These are phyloP conservation scores for Termitomyces bulborhizus DNA, from an alignment of 768 basidiomycete genomes.

Conservation along the genomic window DNA sequence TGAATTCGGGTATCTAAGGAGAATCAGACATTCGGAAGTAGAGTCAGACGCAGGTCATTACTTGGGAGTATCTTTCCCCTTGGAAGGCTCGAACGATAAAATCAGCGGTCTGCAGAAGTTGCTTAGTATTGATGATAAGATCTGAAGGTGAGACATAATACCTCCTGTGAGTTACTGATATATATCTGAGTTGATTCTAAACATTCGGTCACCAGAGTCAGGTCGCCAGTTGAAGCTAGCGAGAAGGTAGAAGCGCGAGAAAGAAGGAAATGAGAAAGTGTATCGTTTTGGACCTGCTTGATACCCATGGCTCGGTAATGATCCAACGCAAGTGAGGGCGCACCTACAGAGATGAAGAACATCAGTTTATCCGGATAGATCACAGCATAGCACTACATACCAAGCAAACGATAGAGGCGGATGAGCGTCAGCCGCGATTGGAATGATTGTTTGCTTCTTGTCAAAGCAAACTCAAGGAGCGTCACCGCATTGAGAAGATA, in stretches of 20 bases:
- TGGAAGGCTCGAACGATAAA: slow-evolving; percentile 76
- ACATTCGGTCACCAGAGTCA: slow-evolving; percentile 71
- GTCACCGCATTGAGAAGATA: slow-evolving; percentile 60
- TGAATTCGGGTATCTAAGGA: slow-evolving; percentile 75
- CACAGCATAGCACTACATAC: slow-evolving; percentile 29
- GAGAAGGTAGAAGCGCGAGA: slow-evolving; percentile 78
- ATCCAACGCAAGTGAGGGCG: slow-evolving; percentile 64
- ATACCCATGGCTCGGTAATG: slow-evolving; percentile 75
- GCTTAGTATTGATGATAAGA: slow-evolving; percentile 2
- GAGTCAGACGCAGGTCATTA: slow-evolving; percentile 15
- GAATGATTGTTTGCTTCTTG: slow-evolving; percentile 74
- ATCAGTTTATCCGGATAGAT: not conserved
- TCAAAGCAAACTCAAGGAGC: slow-evolving; percentile 66
- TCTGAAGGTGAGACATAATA: slow-evolving; percentile 16
- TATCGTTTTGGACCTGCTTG: slow-evolving; percentile 87
- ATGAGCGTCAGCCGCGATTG: slow-evolving; percentile 71
- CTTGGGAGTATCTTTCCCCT: slow-evolving; percentile 80
- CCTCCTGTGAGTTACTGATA: slow-evolving; percentile 74
- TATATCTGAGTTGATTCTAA: slow-evolving; percentile 80
- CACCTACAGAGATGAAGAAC: slow-evolving; percentile 39
- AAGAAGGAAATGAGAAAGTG: slow-evolving; percentile 78
- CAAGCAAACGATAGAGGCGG: slow-evolving; percentile 76
- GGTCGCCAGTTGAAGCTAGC: slow-evolving; percentile 65
- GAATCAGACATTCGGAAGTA: not conserved
- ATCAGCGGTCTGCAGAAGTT: slow-evolving; percentile 55